Conservation (phyloP, 1,284 basidiomycete species). For the Sphaerobolus stellatus region DNA sequence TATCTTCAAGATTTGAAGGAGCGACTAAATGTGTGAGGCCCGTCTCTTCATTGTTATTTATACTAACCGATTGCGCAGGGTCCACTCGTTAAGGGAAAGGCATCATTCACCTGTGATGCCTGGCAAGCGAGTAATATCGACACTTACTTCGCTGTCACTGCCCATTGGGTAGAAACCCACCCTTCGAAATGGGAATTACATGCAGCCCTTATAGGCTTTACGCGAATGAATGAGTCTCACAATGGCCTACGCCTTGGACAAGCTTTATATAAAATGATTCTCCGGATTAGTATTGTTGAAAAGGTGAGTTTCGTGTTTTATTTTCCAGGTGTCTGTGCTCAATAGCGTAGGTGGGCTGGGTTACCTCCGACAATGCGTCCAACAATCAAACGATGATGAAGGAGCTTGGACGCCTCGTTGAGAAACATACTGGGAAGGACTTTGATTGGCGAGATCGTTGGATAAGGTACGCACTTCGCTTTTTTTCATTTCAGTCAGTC, state of each 20-base stretch:
- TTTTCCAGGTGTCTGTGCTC: background rate
- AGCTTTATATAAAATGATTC: constrained; percentile 24
- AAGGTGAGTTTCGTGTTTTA: constrained; percentile 8
- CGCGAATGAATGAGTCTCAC: constrained; percentile 25
- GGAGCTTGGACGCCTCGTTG: constrained; percentile 9
- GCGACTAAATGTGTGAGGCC: background rate
- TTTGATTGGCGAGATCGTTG: background rate
- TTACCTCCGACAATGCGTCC: constrained; percentile 26
- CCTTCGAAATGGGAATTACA: background rate
- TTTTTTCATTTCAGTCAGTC: background rate
- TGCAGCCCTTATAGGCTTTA: constrained; percentile 23
- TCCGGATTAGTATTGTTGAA: constrained; percentile 21
- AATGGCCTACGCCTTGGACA: constrained; percentile 23
- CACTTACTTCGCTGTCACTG: constrained; percentile 20
- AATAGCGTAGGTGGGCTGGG: constrained; percentile 25
- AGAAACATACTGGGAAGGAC: background rate
- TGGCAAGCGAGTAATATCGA: constrained; percentile 20
- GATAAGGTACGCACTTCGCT: background rate
- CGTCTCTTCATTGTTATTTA: background rate
- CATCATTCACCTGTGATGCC: constrained; percentile 20
- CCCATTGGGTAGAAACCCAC: constrained; percentile 16
- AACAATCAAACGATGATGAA: constrained; percentile 24
- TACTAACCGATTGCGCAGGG: background rate
- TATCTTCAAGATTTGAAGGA: background rate
- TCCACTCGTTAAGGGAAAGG: background rate